Evolutionary conservation across 2,329 filamentous ascomycete genomes (phyloP).

Genomic region (Mariannaea elegans): DNA sequence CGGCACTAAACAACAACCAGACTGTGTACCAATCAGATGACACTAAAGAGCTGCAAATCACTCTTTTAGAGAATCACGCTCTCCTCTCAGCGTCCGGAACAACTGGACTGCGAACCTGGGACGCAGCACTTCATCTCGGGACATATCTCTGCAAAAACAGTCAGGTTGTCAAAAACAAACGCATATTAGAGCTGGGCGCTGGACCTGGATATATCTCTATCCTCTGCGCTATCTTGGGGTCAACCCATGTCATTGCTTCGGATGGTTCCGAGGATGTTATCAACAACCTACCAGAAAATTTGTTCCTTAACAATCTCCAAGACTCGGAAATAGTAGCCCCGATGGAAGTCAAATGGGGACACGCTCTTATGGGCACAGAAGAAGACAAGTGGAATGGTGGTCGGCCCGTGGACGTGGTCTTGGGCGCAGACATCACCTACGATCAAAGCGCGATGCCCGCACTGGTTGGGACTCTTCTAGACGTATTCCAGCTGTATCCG

Average conservation of each 20-base stretch:
- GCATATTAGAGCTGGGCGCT: conserved; percentile 76
- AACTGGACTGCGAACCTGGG: conserved; percentile 83
- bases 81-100: conserved; percentile 77
- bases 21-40: neutral
- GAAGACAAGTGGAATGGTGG: conserved; percentile 61
- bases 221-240: conserved; percentile 73
- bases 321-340: conserved; percentile 54
- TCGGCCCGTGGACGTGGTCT: conserved; percentile 65
- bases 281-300: conserved; percentile 71
- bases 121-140: conserved; percentile 78
- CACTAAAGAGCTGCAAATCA: conserved; percentile 52
- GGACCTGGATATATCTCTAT: conserved; percentile 82
- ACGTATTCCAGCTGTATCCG: conserved; percentile 67
- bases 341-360: conserved; percentile 72
- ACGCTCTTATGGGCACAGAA: conserved; percentile 65
- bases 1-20: conserved; percentile 38
- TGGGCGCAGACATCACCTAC: conserved; percentile 84
- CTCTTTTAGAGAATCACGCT: conserved; percentile 73
- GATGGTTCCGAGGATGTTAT: conserved; percentile 80
- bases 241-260: conserved; percentile 70
- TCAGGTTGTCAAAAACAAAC: conserved; percentile 59
- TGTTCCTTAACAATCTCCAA: conserved; percentile 73
- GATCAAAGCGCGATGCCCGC: conserved; percentile 70
- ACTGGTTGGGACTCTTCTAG: conserved; percentile 70
- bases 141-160: conserved; percentile 68